phyloP scores from a whole-genome alignment of 257 asterid species.

The Solanum chiquidenum region DNA sequence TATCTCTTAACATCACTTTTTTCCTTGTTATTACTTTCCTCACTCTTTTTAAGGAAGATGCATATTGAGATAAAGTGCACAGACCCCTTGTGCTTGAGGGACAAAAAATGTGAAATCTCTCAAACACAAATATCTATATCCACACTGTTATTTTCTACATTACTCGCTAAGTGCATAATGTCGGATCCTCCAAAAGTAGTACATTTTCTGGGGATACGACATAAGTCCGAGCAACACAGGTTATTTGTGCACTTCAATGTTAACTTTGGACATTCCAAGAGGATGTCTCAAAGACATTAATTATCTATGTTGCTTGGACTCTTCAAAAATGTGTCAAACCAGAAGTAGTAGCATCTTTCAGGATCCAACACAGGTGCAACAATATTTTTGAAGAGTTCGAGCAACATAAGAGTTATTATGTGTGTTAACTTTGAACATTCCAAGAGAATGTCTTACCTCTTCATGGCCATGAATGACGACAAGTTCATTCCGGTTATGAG shows the following conservation, averaged over 20 bases:
- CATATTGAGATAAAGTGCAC: background rate
- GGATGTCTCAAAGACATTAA: background rate
- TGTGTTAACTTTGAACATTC: background rate
- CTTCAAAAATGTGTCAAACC: background rate
- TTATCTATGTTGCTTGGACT: background rate
- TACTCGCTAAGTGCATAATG: background rate
- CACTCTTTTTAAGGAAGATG: background rate
- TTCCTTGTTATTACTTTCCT: background rate
- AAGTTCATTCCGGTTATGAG: conserved; percentile 93
- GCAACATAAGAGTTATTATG: background rate
- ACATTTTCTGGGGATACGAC: background rate
- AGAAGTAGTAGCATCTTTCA: too few relatives aligned
- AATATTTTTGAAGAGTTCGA: background rate
- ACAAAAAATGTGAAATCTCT: background rate
- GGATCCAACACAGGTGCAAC: too few relatives aligned
- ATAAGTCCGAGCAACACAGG: background rate
- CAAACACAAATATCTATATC: background rate
- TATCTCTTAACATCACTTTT: background rate
- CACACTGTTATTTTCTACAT: background rate
- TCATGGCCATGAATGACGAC: conserved; percentile 95
- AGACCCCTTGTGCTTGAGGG: background rate
- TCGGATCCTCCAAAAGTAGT: background rate
- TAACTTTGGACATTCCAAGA: background rate
- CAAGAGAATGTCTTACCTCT: conserved; percentile 39
- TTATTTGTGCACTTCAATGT: background rate